These are phyloP conservation scores for Dendrocalamus sinicus DNA, from an alignment of 176 grass and related monocot genomes.

Conservation along the genomic window DNA sequence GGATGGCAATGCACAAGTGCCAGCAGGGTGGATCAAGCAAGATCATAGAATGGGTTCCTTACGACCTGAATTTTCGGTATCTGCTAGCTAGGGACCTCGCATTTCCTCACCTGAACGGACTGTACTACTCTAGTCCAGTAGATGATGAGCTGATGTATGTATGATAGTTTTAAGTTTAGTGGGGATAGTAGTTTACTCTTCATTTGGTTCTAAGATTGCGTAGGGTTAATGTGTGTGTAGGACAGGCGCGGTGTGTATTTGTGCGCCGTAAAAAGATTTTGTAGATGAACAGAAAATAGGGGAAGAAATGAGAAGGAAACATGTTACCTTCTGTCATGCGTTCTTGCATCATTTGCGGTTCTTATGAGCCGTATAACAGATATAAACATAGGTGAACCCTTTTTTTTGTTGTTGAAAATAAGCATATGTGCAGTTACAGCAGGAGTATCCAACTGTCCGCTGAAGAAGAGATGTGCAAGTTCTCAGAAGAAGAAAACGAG, in stretches of 20 bases:
- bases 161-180: slow-evolving; percentile 33
- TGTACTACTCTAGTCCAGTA: not conserved
- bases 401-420: not conserved
- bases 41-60: slow-evolving; percentile 87
- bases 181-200: not conserved
- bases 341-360: not conserved
- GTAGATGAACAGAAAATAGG: slow-evolving; percentile 63
- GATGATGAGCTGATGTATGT: slow-evolving; percentile 29
- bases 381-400: not conserved
- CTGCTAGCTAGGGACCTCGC: slow-evolving; percentile 75
- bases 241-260: slow-evolving; percentile 29
- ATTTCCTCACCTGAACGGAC: slow-evolving; percentile 83
- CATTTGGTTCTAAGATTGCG: not conserved
- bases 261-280: slow-evolving; percentile 41
- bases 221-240: slow-evolving; percentile 31
- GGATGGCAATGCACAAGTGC: slow-evolving; percentile 86
- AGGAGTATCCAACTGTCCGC: not conserved
- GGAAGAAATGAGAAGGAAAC: slow-evolving; percentile 43
- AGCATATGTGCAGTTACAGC: not conserved
- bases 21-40: slow-evolving; percentile 70
- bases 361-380: not conserved
- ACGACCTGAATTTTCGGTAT: slow-evolving; percentile 81
- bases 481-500: not conserved
- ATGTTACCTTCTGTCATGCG: slow-evolving; percentile 5
- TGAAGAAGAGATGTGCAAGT: not conserved